Evolutionary conservation across 2,329 filamentous ascomycete genomes (phyloP).

Genomic region (Nectriaceae sp.): DNA sequence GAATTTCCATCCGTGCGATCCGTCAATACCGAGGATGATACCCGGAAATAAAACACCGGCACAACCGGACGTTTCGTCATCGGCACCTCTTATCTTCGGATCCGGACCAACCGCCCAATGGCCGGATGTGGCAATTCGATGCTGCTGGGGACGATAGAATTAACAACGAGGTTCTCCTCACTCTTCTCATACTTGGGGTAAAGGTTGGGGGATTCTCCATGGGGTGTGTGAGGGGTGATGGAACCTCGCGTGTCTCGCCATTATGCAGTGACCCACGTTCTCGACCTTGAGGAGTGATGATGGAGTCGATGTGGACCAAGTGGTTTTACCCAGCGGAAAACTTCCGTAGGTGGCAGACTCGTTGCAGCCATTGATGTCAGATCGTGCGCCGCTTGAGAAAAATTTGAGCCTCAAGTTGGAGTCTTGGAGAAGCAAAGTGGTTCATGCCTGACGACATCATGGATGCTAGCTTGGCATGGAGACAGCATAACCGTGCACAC

Average conservation of each 20-base stretch:
- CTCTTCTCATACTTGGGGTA: constrained; percentile 14
- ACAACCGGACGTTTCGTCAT: not conserved
- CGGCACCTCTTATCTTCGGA: not conserved
- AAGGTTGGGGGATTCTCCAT: constrained; percentile 3
- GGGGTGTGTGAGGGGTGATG: constrained; percentile 9
- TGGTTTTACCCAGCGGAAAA: not conserved
- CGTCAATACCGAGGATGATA: constrained; percentile 12
- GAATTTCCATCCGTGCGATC: constrained; percentile 20
- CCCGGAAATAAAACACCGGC: constrained; percentile 28
- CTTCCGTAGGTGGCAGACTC: not conserved
- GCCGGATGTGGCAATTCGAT: not conserved
- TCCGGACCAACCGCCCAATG: not conserved
- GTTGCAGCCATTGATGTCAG: too few relatives aligned
- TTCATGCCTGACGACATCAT: not conserved
- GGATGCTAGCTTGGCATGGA: not conserved
- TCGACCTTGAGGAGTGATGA: not conserved
- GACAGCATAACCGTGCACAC: too few relatives aligned
- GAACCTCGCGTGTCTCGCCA: constrained; percentile 6
- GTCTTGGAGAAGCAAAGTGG: not conserved
- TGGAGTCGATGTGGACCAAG: not conserved
- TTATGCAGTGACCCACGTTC: not conserved
- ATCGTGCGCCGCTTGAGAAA: too few relatives aligned
- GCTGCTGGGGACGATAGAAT: not conserved
- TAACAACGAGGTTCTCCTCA: constrained; percentile 22
- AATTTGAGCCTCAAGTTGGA: not conserved